Percentiles rank a stretch among this genome's conserved stretches.
Evolutionary conservation across 2,329 filamentous ascomycete genomes (phyloP).

Genomic region (Fonsecaea multimorphosa): DNA sequence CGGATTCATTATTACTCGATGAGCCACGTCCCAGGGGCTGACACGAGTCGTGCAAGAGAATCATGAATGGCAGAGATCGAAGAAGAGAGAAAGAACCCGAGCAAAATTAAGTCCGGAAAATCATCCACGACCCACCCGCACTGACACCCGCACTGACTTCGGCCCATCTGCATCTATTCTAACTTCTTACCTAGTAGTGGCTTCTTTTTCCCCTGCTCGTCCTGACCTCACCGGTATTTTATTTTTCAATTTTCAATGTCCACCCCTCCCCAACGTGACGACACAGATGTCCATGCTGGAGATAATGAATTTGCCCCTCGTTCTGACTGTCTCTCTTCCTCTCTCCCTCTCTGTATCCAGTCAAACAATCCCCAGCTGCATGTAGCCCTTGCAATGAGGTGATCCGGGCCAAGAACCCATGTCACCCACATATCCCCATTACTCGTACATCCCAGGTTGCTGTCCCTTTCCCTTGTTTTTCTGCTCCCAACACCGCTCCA

Average conservation of each 20-base stretch:
- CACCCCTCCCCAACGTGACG: constrained; percentile 2
- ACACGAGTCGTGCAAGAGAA: neutral
- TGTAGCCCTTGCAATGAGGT: neutral
- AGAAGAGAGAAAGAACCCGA: neutral
- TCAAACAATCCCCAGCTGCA: neutral
- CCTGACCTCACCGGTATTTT: neutral
- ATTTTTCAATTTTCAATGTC: neutral
- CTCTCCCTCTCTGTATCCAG: neutral
- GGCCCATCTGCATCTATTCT: neutral
- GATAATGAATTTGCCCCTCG: too few relatives aligned
- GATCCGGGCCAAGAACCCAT: neutral
- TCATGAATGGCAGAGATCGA: neutral
- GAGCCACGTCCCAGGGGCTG: neutral
- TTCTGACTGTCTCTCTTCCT: too few relatives aligned
- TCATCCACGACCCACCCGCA: constrained; percentile 1
- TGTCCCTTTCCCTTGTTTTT: neutral
- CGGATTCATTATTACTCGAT: neutral
- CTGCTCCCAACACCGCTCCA: neutral
- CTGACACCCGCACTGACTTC: too few relatives aligned
- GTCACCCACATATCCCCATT: neutral
- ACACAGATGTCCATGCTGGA: neutral
- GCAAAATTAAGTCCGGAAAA: neutral
- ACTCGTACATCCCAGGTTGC: too few relatives aligned
- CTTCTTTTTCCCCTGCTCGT: too few relatives aligned
- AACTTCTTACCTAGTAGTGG: neutral